phyloP scores from a whole-genome alignment of 345 rosid species.

The Heritiera fomes region DNA sequence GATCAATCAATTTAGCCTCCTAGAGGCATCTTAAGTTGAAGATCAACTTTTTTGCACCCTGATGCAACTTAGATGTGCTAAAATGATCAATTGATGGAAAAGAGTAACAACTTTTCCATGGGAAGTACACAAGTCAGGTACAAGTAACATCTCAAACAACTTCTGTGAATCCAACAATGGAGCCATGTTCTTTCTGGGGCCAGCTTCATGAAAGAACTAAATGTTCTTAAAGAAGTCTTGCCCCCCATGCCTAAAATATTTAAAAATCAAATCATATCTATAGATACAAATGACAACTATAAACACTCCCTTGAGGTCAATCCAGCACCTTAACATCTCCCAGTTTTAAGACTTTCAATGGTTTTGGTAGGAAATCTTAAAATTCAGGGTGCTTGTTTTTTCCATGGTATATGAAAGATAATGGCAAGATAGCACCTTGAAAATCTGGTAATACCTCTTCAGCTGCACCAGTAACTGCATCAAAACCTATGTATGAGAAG shows the following conservation, averaged over 20 bases:
- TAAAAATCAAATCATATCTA: background rate
- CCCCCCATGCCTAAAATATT: background rate
- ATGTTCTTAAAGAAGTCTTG: background rate
- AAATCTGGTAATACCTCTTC: constrained; percentile 49
- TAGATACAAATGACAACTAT: background rate
- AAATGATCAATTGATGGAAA: background rate
- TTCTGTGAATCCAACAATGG: background rate
- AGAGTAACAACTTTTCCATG: background rate
- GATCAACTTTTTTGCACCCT: background rate
- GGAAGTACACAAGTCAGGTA: background rate
- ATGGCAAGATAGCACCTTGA: background rate
- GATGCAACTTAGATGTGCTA: background rate
- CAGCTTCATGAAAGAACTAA: background rate
- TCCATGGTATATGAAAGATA: background rate
- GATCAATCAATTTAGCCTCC: background rate
- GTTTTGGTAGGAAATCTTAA: background rate
- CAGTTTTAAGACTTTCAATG: background rate
- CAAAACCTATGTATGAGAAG: constrained; percentile 71
- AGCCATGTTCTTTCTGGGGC: background rate
- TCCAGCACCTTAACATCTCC: background rate
- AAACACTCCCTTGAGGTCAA: background rate
- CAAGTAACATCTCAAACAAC: background rate
- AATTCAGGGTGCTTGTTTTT: background rate
- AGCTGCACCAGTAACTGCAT: constrained; percentile 67
- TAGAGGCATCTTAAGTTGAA: background rate